Evolutionary conservation across 2,329 filamentous ascomycete species (phyloP), one percentile per base, ranked within the genome.

Genomic region (Cadophora sp.): DNA sequence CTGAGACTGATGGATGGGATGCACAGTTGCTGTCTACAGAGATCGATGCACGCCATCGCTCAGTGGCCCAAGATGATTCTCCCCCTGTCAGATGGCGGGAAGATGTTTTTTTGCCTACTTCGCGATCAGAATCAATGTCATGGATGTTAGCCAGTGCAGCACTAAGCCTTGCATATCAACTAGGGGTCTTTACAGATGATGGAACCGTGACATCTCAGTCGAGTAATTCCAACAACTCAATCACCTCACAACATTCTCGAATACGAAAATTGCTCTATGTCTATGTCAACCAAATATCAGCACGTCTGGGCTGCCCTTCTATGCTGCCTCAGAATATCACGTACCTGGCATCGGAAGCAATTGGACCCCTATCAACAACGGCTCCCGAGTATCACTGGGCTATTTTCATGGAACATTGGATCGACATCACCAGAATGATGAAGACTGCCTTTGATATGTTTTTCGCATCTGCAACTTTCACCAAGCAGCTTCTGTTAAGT

Each of bases 391-490:
- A 51, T 27, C 24, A 51, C 19, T 51, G 48, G 48, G 24, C 7
- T 24, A 16, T 16, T 2, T 51, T 51, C 24, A 51, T 51, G 48
- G 48, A 51, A 16, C 24, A 27, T 12, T 51, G 24, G 48, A 27
- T 51, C 7, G 48, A 51, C 12, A 51, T 51, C 48, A 51, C 48
- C 7, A 27, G 24, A 16, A 11, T 50, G 9, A 50, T 50, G 46
- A 50, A 50, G 46, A 50, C 46, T 50, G n/a, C 46, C 22, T 50
- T 50, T n/a, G 46, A 50, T n/a, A 50, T 50, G 46, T 24, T 50
- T 50, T 50, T 50, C 46, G 4, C 46, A 50, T 50, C 46, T 11
- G 46, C 46, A n/a, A 50, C 46, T 2, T 50, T 50, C 24, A 50
- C 46, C 4, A 50, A 50, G n/a, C 46, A 50, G 46, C 46, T 50